phyloP scores from a whole-genome alignment of 208 protist genomes.

The Trichomonas gallinae region DNA sequence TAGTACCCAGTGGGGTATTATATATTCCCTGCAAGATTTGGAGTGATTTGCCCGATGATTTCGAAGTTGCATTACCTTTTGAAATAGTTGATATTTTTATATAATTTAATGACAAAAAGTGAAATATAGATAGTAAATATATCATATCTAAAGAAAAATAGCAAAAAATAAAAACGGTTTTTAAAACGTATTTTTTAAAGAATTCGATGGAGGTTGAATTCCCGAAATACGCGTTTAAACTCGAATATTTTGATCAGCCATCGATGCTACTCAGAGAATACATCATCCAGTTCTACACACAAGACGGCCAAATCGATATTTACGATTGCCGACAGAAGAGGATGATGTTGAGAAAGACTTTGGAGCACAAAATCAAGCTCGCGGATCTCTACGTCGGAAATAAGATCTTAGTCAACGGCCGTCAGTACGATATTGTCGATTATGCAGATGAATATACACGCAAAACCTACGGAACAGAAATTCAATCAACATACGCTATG shows the following conservation, averaged over 20 bases:
- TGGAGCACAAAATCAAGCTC: neutral
- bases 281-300: neutral
- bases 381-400: neutral
- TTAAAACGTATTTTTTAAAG: neutral
- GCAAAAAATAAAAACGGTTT: neutral
- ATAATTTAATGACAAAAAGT: no score
- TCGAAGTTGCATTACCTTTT: no score
- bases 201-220: neutral
- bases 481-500: neutral
- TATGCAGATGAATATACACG: neutral
- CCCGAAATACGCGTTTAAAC: neutral
- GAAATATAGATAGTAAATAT: no score
- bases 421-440: slow-evolving; percentile 5
- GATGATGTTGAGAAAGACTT: neutral
- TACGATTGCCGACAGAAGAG: neutral
- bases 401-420: neutral
- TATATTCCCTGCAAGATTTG: no score
- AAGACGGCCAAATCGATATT: neutral
- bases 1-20: no score
- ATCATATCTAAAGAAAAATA: no score
- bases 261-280: neutral
- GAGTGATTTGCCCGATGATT: no score
- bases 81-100: no score
- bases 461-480: neutral
- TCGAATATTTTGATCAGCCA: slow-evolving; percentile 6